Base-by-base conservation (phyloP, 139 green algal species). In the Pleodorina starrii region DNA sequence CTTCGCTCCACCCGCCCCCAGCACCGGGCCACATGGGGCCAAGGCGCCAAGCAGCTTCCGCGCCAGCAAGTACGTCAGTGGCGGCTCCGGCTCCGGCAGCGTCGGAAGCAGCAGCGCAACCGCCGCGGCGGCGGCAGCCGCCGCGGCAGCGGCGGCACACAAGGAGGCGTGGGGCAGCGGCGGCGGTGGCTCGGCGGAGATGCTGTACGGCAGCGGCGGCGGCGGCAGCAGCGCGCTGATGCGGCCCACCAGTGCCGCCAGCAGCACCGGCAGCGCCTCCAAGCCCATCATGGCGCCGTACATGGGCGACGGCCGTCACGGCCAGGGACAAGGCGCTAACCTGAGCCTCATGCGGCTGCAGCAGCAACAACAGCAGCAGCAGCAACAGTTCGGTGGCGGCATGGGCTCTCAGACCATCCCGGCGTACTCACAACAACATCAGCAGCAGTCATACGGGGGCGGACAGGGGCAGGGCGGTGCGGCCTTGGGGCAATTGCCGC, bases 321-420 rank as follows among this genome's bases (percentile, higher is more conserved):
- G 38, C 60, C 81, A 87, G 10, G 66, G 38, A 42, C 81, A 87
- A 3, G 66, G 69, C 84, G 69, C 84, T 36, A 89, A 89, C 84
- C 38, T 89, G 10, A 89, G 84, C 84, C 84, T 89, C n/a, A 57
- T 89, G 68, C 84, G 84, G 43, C 46, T 89, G 14, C 84, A 89
- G 50, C 84, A 89, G 84, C 84, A 89, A 25, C 83, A 89, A 19
- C 68, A 81, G 42, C 81, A 78, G n/a, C 63, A 40, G 43, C 63
- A 57, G 38, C 32, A 9, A 2, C 25, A 11, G n/a, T 72, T 79
- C 29, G 81, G 60, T 29, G 60, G 27, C 6, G 42, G 59, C 80
- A 77, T 54, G 54, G 46, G 9, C 12, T 60, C 73, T 3, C 12
- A 27, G 25, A 38, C 43, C 23, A 19, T 73, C 5, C 35, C 43